Evolutionary conservation across 352 stramenopile genomes (phyloP).

Genomic region (Pythium aphanidermatum): DNA sequence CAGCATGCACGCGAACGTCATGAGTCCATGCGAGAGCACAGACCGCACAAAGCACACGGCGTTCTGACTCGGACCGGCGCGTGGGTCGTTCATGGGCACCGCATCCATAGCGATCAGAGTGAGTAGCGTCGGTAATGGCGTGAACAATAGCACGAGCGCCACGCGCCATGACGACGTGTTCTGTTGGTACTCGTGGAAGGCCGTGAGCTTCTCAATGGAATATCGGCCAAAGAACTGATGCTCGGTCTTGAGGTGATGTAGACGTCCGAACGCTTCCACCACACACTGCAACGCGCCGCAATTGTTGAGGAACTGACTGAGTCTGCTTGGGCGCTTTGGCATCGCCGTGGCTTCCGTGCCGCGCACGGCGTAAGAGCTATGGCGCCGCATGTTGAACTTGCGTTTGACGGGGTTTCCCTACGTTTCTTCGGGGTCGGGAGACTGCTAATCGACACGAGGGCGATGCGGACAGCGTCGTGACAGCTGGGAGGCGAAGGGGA

Average conservation of each 20-base stretch:
- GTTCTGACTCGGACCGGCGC: not conserved
- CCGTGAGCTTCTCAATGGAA: constrained; percentile 26
- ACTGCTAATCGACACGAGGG: too few species aligned
- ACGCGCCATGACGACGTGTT: constrained; percentile 6
- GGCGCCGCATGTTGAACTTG: too few species aligned
- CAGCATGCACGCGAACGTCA: constrained; percentile 11
- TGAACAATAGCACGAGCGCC: constrained; percentile 17
- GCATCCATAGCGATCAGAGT: constrained; percentile 8
- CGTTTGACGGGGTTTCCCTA: too few species aligned
- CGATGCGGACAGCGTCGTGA: too few species aligned
- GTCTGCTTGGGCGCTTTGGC: too few species aligned
- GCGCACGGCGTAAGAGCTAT: too few species aligned
- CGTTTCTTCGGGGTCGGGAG: too few species aligned
- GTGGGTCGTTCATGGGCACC: constrained; percentile 16
- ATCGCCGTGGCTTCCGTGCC: too few species aligned
- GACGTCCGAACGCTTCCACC: constrained; percentile 1
- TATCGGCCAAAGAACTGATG: constrained; percentile 25
- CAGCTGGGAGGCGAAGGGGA: too few species aligned
- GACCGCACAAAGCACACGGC: constrained; percentile 7
- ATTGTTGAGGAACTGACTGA: too few species aligned
- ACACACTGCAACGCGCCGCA: constrained; percentile 1
- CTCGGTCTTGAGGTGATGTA: constrained; percentile 21
- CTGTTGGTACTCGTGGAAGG: constrained; percentile 24
- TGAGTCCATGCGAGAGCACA: constrained; percentile 3
- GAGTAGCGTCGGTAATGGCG: constrained; percentile 5